Evolutionary conservation across 208 protist species (phyloP).

Genomic region (Angomonas desouzai): DNA sequence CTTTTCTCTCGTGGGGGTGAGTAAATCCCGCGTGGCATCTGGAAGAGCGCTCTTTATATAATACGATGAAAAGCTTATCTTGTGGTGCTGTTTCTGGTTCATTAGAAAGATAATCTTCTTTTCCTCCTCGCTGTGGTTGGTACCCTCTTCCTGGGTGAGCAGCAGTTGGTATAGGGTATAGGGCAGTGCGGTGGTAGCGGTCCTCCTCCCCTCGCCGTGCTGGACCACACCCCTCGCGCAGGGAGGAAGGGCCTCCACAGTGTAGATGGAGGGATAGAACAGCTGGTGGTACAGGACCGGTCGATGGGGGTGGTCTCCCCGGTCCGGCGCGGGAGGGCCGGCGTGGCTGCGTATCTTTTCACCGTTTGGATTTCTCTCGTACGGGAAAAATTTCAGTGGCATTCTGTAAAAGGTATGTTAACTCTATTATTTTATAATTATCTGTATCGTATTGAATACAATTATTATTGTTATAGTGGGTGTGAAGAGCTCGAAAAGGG

Average conservation of each 20-base stretch:
- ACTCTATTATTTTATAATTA: slow-evolving; percentile 1
- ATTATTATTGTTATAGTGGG: no score
- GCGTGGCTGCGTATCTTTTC: not conserved
- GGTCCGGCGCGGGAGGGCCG: no score
- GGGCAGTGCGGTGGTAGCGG: no score
- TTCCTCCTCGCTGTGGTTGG: not conserved
- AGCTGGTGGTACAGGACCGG: slow-evolving; percentile 3
- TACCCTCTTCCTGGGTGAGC: not conserved
- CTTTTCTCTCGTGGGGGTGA: no score
- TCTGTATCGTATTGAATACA: no score
- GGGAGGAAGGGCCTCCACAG: not conserved
- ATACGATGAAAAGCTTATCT: not conserved
- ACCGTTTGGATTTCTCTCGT: slow-evolving; percentile 3
- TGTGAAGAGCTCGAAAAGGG: no score
- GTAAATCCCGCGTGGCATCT: no score
- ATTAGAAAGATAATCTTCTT: not conserved
- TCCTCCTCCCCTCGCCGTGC: no score
- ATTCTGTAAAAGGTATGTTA: no score
- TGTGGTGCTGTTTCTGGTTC: not conserved
- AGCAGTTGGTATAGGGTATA: not conserved
- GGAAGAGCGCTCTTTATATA: not conserved
- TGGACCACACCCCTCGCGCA: no score
- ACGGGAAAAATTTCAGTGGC: slow-evolving; percentile 2
- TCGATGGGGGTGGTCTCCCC: not conserved
- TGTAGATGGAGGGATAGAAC: not conserved